Evolutionary conservation across 306 rosid species (phyloP), one percentile per base, ranked within the genome.

Genomic region (Quercus robur): DNA sequence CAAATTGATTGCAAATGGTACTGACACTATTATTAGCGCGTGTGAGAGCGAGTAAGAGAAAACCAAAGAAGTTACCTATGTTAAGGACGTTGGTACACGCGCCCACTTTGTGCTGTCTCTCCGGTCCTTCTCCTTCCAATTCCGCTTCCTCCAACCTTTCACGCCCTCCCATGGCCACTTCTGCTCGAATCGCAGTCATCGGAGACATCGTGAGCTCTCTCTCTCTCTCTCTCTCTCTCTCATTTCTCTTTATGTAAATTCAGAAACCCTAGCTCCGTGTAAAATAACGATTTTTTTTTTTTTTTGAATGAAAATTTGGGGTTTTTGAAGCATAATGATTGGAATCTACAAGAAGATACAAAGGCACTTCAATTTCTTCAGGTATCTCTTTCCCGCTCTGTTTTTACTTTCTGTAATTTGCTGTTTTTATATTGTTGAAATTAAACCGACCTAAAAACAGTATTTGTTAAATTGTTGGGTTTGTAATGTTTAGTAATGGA

Each of bases 281-380:
- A 1, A 15, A 49, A 49, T 49, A 13, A 49, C 5, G 1, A 4
- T 49, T 78, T 10, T 28, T 83, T 77, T n/a, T 25, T 2, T 6
- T 12, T 20, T 58, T 30, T 5, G 10, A 59, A 19, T 69, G 52
- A 44, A 26, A n/a, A 14, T 21, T 38, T 78, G 20, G 58, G 33
- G 61, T 70, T 63, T 84, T 15, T 84, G 75, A 85, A 94, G 97
- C 97, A 94, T 79, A 90, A 92, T 75, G 74, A 57, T 69, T 94
- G 99, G 99, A 81, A 89, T 91, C 67, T 88, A n/a, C 89, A 84
- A 81, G 93, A 88, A 73, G 99, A 94, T 85, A 70, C 94, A 0
- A 87, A 84, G 55, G 99, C 99, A 55, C 98, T 94, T 77, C 77
- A 85, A 44, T 80, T 85, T 5, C 80, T 94, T 64, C 84, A 84